These are phyloP conservation scores for Cladorrhinum sp. DNA, from an alignment of 2,329 filamentous ascomycete species.

Conservation along the genomic window DNA sequence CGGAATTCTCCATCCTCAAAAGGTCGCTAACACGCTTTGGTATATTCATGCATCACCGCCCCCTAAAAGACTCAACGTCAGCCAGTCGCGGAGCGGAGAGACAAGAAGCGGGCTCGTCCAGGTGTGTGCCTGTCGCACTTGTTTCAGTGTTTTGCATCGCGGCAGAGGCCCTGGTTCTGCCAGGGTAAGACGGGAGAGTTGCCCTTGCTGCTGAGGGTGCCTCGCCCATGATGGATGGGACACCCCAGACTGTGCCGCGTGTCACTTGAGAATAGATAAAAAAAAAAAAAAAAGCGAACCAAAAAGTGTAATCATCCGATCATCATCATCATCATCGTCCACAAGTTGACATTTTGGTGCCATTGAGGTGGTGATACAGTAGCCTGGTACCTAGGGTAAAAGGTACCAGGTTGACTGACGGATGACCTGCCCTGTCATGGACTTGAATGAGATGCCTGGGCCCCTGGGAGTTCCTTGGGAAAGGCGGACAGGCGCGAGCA, in stretches of 20 bases:
- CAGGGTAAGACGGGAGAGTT: neutral
- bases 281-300: neutral
- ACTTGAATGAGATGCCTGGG: neutral
- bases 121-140: constrained; percentile 8
- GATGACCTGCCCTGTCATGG: neutral
- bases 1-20: neutral
- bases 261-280: neutral
- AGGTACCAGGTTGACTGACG: neutral
- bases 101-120: constrained; percentile 7
- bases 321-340: neutral
- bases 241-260: neutral
- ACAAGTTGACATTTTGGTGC: neutral
- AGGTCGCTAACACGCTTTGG: neutral
- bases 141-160: constrained; percentile 11
- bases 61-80: neutral
- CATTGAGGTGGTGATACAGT: neutral
- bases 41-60: neutral
- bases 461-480: neutral
- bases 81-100: neutral
- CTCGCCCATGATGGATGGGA: neutral
- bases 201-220: neutral
- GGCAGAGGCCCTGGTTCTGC: constrained; percentile 6
- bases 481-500: neutral
- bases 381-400: neutral
- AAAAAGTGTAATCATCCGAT: neutral